phyloP scores from a whole-genome alignment of 108 stramenopile species.

The Schizochytrium sp. region DNA sequence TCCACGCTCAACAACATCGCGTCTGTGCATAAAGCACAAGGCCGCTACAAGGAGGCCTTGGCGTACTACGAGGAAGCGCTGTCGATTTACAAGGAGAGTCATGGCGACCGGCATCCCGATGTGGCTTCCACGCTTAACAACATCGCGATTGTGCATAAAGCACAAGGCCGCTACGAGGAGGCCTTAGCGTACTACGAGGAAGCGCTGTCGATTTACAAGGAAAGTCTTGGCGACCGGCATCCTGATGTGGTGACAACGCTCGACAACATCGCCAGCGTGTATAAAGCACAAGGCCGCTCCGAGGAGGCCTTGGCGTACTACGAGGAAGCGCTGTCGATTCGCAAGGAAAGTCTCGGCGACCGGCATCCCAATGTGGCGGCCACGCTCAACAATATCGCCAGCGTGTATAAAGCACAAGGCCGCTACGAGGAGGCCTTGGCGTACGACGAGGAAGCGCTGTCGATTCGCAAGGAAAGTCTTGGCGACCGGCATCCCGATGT shows the following conservation, averaged over 20 bases:
- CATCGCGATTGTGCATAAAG: too few relatives aligned
- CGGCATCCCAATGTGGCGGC: too few relatives aligned
- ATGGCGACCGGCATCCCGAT: too few relatives aligned
- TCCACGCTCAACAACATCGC: too few relatives aligned
- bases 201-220: background rate
- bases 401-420: background rate
- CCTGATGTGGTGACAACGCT: background rate
- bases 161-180: background rate
- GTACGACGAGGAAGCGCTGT: background rate
- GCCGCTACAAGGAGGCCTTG: too few relatives aligned
- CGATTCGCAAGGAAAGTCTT: background rate
- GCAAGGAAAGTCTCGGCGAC: background rate
- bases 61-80: too few relatives aligned
- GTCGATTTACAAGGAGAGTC: too few relatives aligned
- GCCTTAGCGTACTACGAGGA: background rate
- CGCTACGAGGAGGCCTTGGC: background rate
- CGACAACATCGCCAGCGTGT: background rate
- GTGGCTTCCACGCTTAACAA: too few relatives aligned
- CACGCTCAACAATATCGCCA: background rate
- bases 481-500: background rate
- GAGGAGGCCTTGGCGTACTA: background rate
- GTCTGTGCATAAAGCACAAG: too few relatives aligned
- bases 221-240: background rate
- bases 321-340: background rate
- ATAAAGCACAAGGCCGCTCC: background rate